Base-by-base conservation (phyloP, 495 filamentous ascomycete species). In the Podospora australis region DNA sequence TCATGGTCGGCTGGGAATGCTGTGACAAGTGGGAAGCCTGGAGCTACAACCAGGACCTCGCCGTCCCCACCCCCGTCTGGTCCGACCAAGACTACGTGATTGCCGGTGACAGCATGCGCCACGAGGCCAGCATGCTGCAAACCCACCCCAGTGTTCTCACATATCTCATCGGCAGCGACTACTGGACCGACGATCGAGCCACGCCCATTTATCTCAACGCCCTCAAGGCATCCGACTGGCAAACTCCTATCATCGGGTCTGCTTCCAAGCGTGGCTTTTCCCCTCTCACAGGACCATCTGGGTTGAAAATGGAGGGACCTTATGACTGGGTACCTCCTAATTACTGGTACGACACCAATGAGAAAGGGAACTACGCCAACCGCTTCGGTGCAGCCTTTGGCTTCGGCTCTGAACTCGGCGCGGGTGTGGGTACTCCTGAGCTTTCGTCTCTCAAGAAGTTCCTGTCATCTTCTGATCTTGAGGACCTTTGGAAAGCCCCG, bases 21-120 rank as follows among this genome's bases (percentile, higher is more conserved):
- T 85, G 81, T 50, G 76, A 83, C 46, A 84, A 83, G 55, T 83
- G 80, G 81, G 80, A 84, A 50, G 78, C 69, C 0, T 84, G 80
- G 80, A 60, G 69, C 46, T 82, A 81, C 47, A 83, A 83, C 54
- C 58, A 75, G 7, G 74, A 83, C 26, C 57, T 73, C 8, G 50
- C 67, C 2, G 70, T 71, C 1, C 52, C 56, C 0, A 39, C 48
- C 2, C 59, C 64, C 5, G 60, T 69, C 39, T 84, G 79, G 78
- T 62, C 44, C 0, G 68, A 70, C 0, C 47, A 56, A 0, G 81
- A 85, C 53, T 83, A 84, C 55, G 42, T 39, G 1, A 73, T 70
- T 14, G 81, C 78, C 5, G 70, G 75, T 22, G 54, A 57, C 4
- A 71, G 73, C 19, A 82, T 83, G 74, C 59, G 66, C 1, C 79